Evolutionary conservation across 805 yeast species (phyloP), one percentile per base, ranked within the genome.

Genomic region (Lipomyces anomalus): DNA sequence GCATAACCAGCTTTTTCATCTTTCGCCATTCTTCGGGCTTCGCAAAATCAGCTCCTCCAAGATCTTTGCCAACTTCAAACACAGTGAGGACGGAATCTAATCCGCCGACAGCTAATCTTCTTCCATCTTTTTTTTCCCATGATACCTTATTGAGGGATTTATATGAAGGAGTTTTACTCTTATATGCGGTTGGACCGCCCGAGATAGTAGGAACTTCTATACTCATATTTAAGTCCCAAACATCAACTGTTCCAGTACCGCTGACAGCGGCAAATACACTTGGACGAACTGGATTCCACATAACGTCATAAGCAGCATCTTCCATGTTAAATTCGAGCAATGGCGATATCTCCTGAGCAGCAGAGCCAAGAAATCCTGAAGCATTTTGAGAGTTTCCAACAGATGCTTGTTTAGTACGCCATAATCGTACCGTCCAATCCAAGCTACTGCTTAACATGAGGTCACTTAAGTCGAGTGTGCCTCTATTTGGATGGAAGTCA

Each of bases 391-490:
- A n/a, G 16, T n/a, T 16, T 3, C 16, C 16, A 13, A 3, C 36
- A 2, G 6, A 45, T 42, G 41, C 44, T 18, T 43, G 46, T 4
- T 40, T 42, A 3, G 54, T 43, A 24, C 49, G 44, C 71, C 71
- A 67, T 9, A 69, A 51, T 34, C 57, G 56, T 21, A 69, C 56
- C 3, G 64, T 49, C 68, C 71, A 68, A 52, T 69, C 73, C 13
- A 63, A 50, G 4, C 69, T 60, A 18, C 63, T 47, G 7, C 62
- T 53, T 5, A 68, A 48, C 18, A 66, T 46, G 9, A 57, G 51
- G 32, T 56, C 58, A 17, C 61, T 59, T 7, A 54, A 40, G 33
- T 61, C 62, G 3, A 59, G 44, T 17, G 53, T 44, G 6, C 61
- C 57, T 4, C 38, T 35, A 4, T 53, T 43, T 4, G 61, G 54